Conservation (phyloP, 352 stramenopile genomes). For the Phytophthora fragariae region DNA sequence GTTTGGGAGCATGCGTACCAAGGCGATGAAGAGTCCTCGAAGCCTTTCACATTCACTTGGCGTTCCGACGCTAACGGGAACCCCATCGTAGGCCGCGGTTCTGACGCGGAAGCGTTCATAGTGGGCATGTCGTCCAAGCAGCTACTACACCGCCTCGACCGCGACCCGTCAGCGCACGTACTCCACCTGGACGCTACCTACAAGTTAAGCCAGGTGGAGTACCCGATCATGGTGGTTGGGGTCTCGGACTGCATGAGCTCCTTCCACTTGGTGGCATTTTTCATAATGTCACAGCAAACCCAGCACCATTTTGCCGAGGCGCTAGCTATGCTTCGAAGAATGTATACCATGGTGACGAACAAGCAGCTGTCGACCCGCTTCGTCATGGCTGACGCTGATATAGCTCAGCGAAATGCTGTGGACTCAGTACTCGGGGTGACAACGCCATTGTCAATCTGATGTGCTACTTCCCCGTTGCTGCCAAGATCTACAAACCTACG, state of each 20-base stretch:
- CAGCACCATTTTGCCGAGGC: slow-evolving; percentile 8
- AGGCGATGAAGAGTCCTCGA: not conserved
- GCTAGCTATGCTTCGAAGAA: not conserved
- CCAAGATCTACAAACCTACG: slow-evolving; percentile 2
- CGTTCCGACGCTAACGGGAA: not conserved
- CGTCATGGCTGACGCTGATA: slow-evolving; percentile 11
- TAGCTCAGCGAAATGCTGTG: slow-evolving; percentile 3
- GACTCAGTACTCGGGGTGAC: not conserved
- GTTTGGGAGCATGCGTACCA: slow-evolving; percentile 5
- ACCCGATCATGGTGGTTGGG: slow-evolving; percentile 25
- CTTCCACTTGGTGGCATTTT: slow-evolving; percentile 30
- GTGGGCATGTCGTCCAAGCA: slow-evolving; percentile 9
- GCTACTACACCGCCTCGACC: slow-evolving; percentile 1
- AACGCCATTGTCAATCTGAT: slow-evolving; percentile 7
- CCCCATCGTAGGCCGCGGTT: not conserved
- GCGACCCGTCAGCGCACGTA: not conserved
- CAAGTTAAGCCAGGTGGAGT: slow-evolving; percentile 31
- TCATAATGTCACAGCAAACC: slow-evolving; percentile 19
- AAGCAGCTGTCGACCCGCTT: not conserved
- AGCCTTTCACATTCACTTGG: slow-evolving; percentile 16
- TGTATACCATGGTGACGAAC: not conserved
- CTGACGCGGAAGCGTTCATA: slow-evolving; percentile 10
- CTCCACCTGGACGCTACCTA: slow-evolving; percentile 32
- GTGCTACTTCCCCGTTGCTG: slow-evolving; percentile 12
- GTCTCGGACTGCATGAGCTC: slow-evolving; percentile 26